A percentile compares a stretch with the other conserved stretches of the same genome.
phyloP scores from a whole-genome alignment of 192 early-diverging fungal genomes.

The Linnemannia exigua region DNA sequence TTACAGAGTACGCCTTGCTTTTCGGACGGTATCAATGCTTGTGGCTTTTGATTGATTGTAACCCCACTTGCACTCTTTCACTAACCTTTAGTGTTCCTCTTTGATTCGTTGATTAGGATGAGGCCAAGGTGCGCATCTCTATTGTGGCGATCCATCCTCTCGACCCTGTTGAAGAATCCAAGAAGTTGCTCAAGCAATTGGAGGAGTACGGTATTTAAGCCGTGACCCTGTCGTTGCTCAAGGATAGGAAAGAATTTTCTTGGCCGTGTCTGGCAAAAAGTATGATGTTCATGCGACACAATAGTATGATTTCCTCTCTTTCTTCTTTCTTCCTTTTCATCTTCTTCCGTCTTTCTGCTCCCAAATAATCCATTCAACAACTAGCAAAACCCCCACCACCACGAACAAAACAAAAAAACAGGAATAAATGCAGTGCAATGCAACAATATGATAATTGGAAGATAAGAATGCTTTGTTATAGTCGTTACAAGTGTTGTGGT shows the following conservation, averaged over 20 bases:
- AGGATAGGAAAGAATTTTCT: slow-evolving; percentile 4
- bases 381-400: no score
- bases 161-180: slow-evolving; percentile 71
- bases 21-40: background rate
- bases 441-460: background rate
- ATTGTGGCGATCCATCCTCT: slow-evolving; percentile 67
- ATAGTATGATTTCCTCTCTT: background rate
- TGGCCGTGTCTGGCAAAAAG: background rate
- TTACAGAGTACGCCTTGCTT: slow-evolving; percentile 73
- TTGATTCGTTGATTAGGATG: slow-evolving; percentile 60
- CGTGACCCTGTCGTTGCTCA: background rate
- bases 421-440: background rate
- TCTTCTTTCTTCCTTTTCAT: slow-evolving; percentile 8
- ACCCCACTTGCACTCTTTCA: background rate
- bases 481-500: background rate
- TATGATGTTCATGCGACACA: no score
- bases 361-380: background rate
- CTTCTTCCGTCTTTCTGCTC: background rate
- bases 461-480: background rate
- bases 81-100: slow-evolving; percentile 6
- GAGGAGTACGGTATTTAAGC: slow-evolving; percentile 40
- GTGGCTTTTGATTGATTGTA: background rate
- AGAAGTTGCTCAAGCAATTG: slow-evolving; percentile 28
- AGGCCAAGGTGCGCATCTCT: slow-evolving; percentile 61
- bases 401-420: background rate